Conservation (phyloP, 768 basidiomycete genomes). For the Leucocoprinus birnbaumii region DNA sequence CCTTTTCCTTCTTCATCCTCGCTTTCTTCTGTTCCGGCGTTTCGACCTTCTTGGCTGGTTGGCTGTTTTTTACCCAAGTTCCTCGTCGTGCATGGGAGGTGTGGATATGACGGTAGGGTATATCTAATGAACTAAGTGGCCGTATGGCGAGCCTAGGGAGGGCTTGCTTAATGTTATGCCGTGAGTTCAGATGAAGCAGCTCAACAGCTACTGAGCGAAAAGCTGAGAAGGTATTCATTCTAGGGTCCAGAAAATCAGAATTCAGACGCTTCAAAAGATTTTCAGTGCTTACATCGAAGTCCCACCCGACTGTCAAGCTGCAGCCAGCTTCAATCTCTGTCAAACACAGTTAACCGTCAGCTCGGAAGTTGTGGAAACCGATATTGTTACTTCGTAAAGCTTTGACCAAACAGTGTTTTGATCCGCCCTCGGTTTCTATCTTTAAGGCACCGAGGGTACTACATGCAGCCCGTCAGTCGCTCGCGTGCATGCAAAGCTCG, state of each 20-base stretch:
- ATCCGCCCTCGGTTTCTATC: not conserved
- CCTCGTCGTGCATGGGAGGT: not conserved
- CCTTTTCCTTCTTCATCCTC: not conserved
- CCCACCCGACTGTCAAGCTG: too few species aligned
- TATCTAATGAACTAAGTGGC: not conserved
- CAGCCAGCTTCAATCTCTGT: too few species aligned
- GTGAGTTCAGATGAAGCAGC: not conserved
- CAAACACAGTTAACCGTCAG: too few species aligned
- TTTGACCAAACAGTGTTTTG: not conserved
- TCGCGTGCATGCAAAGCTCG: too few species aligned
- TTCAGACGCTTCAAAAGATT: not conserved
- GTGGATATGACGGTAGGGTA: not conserved
- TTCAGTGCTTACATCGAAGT: too few species aligned
- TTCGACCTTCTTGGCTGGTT: not conserved
- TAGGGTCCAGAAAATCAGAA: not conserved
- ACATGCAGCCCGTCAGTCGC: too few species aligned
- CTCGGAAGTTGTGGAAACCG: not conserved
- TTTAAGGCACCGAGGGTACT: too few species aligned
- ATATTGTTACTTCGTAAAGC: not conserved
- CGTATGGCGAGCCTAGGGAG: not conserved
- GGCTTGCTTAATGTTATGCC: not conserved
- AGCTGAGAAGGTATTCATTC: conserved; percentile 9
- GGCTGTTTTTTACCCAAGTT: conserved; percentile 1
- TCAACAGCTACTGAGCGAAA: conserved; percentile 2
- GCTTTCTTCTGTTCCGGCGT: not conserved